phyloP scores from a whole-genome alignment of 2,329 filamentous ascomycete species.

The Calonectria hawksworthii region DNA sequence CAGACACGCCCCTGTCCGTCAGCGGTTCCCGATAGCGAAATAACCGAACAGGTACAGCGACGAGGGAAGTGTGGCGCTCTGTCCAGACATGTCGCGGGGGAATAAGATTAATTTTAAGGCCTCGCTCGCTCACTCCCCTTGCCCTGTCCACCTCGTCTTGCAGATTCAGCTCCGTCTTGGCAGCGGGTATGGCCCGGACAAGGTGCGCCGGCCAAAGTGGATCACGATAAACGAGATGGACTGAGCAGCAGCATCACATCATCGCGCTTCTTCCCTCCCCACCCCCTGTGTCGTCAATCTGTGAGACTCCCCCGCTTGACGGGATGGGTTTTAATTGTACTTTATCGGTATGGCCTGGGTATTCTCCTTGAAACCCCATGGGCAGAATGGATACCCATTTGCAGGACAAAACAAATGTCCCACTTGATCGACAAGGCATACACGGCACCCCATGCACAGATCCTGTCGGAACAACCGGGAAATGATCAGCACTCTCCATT shows the following conservation, averaged over 20 bases:
- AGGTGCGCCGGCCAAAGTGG: constrained; percentile 2
- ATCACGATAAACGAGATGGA: constrained; percentile 14
- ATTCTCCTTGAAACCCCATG: background rate
- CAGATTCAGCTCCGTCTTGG: constrained; percentile 21
- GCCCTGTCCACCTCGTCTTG: constrained; percentile 8
- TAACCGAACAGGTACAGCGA: background rate
- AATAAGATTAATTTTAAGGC: constrained; percentile 19
- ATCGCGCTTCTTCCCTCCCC: too few relatives aligned
- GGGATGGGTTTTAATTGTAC: background rate
- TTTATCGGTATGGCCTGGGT: background rate
- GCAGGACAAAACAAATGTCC: background rate
- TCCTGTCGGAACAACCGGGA: background rate
- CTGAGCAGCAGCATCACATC: background rate
- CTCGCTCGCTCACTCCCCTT: constrained; percentile 1
- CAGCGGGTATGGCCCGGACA: background rate
- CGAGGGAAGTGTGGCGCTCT: background rate
- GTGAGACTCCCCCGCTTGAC: background rate
- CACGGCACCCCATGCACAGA: background rate
- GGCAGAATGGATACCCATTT: background rate
- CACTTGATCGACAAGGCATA: constrained; percentile 2
- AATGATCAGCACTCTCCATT: constrained; percentile 11
- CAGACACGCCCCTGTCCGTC: too few relatives aligned
- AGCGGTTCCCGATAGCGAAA: background rate
- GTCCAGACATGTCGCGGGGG: background rate
- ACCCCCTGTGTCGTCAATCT: background rate